Evolutionary conservation across 805 yeast genomes (phyloP).

Genomic region (Nakazawaea ishiwadae): DNA sequence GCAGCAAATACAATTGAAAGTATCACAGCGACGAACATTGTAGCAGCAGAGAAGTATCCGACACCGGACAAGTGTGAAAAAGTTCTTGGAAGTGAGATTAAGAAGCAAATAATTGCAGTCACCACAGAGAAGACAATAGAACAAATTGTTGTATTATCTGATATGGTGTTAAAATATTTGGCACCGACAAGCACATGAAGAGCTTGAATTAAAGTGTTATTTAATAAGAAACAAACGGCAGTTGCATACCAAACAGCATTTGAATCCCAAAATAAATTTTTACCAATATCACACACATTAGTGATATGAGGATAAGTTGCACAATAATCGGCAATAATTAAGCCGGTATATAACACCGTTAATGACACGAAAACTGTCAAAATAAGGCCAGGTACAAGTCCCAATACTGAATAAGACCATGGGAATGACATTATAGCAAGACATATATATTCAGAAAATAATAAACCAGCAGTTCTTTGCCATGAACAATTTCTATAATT

Average conservation of each 20-base stretch:
- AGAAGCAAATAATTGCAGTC: slow-evolving; percentile 41
- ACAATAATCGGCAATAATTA: slow-evolving; percentile 51
- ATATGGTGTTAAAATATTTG: slow-evolving; percentile 51
- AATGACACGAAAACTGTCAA: slow-evolving; percentile 46
- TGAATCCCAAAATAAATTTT: slow-evolving; percentile 46
- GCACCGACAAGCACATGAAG: slow-evolving; percentile 59
- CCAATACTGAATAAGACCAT: slow-evolving; percentile 58
- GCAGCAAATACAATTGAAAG: slow-evolving; percentile 51
- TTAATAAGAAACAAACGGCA: slow-evolving; percentile 47
- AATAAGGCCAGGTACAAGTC: slow-evolving; percentile 54
- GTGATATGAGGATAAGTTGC: slow-evolving; percentile 45
- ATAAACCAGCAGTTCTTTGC: slow-evolving; percentile 55
- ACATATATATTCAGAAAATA: slow-evolving; percentile 57
- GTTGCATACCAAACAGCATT: slow-evolving; percentile 54
- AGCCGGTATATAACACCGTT: slow-evolving; percentile 51
- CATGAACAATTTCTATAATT: slow-evolving; percentile 50
- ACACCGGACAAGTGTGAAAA: slow-evolving; percentile 46
- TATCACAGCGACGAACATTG: slow-evolving; percentile 54
- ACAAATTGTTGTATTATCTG: slow-evolving; percentile 41
- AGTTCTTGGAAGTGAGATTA: slow-evolving; percentile 53
- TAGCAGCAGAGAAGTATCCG: slow-evolving; percentile 49
- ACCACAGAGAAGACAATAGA: slow-evolving; percentile 49
- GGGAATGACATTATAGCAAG: slow-evolving; percentile 65
- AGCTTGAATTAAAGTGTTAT: slow-evolving; percentile 55
- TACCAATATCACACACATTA: slow-evolving; percentile 57